Conservation (phyloP, 768 basidiomycete species). For the Fomitopsis serialis region DNA sequence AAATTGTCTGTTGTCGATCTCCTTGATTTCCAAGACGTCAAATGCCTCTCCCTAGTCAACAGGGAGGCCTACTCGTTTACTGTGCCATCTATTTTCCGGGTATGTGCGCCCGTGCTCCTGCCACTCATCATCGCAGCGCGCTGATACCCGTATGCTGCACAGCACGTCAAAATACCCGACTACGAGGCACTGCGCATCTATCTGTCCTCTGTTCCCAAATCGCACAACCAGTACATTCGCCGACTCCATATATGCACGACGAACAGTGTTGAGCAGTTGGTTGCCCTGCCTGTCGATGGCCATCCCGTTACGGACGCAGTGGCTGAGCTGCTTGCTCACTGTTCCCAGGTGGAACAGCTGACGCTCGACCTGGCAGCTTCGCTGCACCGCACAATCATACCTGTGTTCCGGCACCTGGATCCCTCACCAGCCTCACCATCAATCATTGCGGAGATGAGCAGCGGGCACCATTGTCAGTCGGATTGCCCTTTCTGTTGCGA, state of each 20-base stretch:
- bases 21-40: conserved; percentile 40
- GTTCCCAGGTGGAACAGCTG: conserved; percentile 43
- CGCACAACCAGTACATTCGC: conserved; percentile 45
- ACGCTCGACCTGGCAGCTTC: conserved; percentile 44
- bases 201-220: conserved; percentile 48
- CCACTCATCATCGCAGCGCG: not conserved
- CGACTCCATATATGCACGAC: conserved; percentile 43
- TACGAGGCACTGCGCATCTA: conserved; percentile 46
- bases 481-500: not conserved
- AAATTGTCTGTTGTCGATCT: conserved; percentile 50
- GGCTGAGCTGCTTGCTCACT: conserved; percentile 43
- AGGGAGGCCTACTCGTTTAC: conserved; percentile 46
- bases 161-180: conserved; percentile 47
- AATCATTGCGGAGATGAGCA: conserved; percentile 36
- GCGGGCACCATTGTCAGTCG: conserved; percentile 31
- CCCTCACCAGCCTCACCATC: conserved; percentile 43
- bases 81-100: conserved; percentile 56
- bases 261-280: conserved; percentile 16
- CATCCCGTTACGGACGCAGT: conserved; percentile 40
- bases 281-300: conserved; percentile 9
- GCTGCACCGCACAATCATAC: conserved; percentile 42
- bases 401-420: conserved; percentile 40
- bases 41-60: conserved; percentile 44
- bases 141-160: conserved; percentile 4
- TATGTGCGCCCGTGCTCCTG: conserved; percentile 23